phyloP scores from a whole-genome alignment of 768 basidiomycete genomes.

The Mycena albidolilacea region DNA sequence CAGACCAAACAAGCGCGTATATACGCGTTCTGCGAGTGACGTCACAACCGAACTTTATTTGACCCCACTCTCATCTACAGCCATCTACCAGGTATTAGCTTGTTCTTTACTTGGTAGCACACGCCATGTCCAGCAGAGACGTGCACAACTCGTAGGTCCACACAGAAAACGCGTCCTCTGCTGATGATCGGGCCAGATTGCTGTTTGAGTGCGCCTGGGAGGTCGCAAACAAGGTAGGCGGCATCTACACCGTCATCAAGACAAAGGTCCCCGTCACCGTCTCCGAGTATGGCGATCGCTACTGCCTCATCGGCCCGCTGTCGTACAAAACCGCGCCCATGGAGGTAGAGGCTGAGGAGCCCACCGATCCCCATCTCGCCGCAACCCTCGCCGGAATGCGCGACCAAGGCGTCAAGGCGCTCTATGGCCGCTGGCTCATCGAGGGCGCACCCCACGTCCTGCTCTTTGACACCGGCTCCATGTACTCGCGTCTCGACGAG shows the following conservation, averaged over 20 bases:
- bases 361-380: constrained; percentile 84
- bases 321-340: constrained; percentile 98
- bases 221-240: constrained; percentile 98
- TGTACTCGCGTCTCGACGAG: constrained; percentile 91
- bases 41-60: no score
- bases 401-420: constrained; percentile 89
- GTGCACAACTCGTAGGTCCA: no score
- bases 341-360: constrained; percentile 97
- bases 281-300: constrained; percentile 94
- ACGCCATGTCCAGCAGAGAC: no score
- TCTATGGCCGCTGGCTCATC: constrained; percentile 98
- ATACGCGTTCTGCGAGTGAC: no score
- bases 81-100: no score
- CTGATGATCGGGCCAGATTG: constrained; percentile 67
- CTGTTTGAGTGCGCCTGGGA: constrained; percentile 99
- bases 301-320: constrained; percentile 97
- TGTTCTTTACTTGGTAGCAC: no score
- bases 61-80: no score
- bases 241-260: constrained; percentile 99
- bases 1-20: no score
- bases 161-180: no score
- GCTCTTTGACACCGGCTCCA: constrained; percentile 94
- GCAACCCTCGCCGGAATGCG: constrained; percentile 87
- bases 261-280: constrained; percentile 99
- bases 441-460: constrained; percentile 96